Conservation (phyloP, 1,284 basidiomycete species). For the Rhodotorula mucilaginosa region DNA sequence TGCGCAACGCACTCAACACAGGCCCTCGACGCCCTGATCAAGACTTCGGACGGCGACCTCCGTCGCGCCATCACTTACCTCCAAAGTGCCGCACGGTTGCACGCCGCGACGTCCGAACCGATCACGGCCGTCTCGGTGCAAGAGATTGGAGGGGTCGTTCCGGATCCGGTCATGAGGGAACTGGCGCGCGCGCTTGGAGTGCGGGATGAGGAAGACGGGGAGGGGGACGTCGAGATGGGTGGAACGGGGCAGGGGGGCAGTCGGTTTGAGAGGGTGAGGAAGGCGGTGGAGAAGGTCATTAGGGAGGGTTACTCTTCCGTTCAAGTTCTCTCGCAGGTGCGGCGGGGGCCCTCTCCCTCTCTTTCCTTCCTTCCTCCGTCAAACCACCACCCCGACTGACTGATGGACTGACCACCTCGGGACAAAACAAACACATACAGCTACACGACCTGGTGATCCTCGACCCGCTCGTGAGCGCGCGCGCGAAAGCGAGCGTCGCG, state of each 20-base stretch:
- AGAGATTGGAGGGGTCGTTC: conserved; percentile 96
- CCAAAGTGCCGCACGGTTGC: conserved; percentile 88
- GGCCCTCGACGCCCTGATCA: conserved; percentile 71
- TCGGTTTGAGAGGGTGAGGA: conserved; percentile 69
- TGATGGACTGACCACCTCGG: conserved; percentile 1
- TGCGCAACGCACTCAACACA: conserved; percentile 30
- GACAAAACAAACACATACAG: conserved; percentile 52
- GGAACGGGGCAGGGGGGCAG: conserved; percentile 49
- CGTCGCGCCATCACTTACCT: conserved; percentile 98
- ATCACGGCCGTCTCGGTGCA: conserved; percentile 73
- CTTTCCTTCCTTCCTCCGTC: too few relatives aligned
- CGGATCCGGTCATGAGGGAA: conserved; percentile 65
- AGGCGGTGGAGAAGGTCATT: conserved; percentile 70
- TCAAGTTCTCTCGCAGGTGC: conserved; percentile 83
- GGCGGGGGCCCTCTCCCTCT: conserved; percentile 29
- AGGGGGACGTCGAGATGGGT: conserved; percentile 50
- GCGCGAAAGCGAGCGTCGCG: conserved; percentile 78
- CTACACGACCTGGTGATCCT: conserved; percentile 85
- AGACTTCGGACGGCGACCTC: conserved; percentile 84
- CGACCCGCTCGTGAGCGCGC: conserved; percentile 73
- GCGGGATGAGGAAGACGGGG: conserved; percentile 51
- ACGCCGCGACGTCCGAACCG: conserved; percentile 62
- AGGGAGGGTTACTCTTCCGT: conserved; percentile 89
- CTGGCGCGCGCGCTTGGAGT: conserved; percentile 76
- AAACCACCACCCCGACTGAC: not conserved